Conservation (phyloP, 257 asterid genomes). For the Primulina eburnea region DNA sequence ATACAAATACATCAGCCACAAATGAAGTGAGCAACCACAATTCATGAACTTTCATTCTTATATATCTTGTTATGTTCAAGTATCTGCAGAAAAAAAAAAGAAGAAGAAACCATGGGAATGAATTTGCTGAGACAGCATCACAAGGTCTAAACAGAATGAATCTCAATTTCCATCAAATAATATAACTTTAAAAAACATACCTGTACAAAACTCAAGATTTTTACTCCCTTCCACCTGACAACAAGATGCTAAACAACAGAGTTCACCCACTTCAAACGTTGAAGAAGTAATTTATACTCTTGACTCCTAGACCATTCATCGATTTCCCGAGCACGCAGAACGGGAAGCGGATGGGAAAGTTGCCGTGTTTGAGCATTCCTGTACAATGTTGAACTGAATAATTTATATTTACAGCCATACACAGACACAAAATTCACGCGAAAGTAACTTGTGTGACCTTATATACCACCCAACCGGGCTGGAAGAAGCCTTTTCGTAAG, state of each 20-base stretch:
- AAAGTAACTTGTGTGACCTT: conserved; percentile 42
- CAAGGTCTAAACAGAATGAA: not conserved
- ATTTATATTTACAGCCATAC: not conserved
- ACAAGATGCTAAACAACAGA: conserved; percentile 30
- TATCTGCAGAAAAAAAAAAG: conserved; percentile 31
- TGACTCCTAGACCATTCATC: conserved; percentile 94
- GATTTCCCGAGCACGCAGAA: conserved; percentile 88
- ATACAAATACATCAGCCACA: conserved; percentile 7
- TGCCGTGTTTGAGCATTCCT: conserved; percentile 96
- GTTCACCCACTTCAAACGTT: conserved; percentile 43
- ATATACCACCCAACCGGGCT: conserved; percentile 95
- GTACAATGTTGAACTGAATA: conserved; percentile 19
- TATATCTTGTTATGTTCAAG: conserved; percentile 23
- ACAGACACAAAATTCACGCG: conserved; percentile 17
- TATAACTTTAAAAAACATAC: conserved; percentile 19
- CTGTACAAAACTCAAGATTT: conserved; percentile 29
- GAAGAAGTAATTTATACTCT: conserved; percentile 66
- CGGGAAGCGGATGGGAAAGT: conserved; percentile 95
- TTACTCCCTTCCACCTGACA: conserved; percentile 1
- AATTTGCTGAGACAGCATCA: conserved; percentile 4
- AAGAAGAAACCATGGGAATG: not conserved
- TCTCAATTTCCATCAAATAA: not conserved
- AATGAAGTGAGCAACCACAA: conserved; percentile 8
- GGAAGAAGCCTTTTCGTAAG: conserved; percentile 90
- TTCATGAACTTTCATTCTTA: not conserved